Conservation (phyloP, 495 filamentous ascomycete species). For the Parmelia sp. region DNA sequence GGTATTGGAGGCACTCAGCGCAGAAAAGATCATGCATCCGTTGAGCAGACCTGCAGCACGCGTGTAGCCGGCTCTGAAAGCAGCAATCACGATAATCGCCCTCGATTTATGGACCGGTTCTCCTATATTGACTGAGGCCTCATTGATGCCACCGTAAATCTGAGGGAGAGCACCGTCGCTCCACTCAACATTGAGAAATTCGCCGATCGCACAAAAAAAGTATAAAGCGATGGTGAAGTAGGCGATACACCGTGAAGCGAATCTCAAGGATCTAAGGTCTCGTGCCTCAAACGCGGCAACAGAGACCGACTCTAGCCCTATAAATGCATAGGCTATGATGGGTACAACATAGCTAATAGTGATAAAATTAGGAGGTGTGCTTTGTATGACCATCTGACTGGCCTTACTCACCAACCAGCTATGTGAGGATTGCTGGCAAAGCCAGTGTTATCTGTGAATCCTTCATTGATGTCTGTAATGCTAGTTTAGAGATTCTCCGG, state of each 20-base stretch:
- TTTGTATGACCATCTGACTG: neutral
- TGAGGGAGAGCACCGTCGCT: slow-evolving; percentile 33
- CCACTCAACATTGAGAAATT: slow-evolving; percentile 38
- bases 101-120: slow-evolving; percentile 5
- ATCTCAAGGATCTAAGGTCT: slow-evolving; percentile 32
- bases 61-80: slow-evolving; percentile 13
- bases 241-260: slow-evolving; percentile 29
- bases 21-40: slow-evolving; percentile 38
- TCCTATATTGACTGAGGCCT: neutral
- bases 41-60: slow-evolving; percentile 35
- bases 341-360: slow-evolving; percentile 37
- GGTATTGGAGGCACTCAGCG: slow-evolving; percentile 38
- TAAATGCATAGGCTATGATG: slow-evolving; percentile 39
- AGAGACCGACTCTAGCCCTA: slow-evolving; percentile 41
- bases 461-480: slow-evolving; percentile 26
- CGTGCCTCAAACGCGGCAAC: slow-evolving; percentile 45
- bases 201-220: slow-evolving; percentile 29
- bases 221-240: slow-evolving; percentile 30
- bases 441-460: slow-evolving; percentile 29
- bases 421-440: slow-evolving; percentile 29
- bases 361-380: neutral
- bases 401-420: slow-evolving; percentile 34
- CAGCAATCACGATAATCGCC: slow-evolving; percentile 19
- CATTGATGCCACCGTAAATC: slow-evolving; percentile 16
- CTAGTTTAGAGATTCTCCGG: neutral